Conservation (phyloP, 306 rosid species). For the Cucurbita maxima region DNA sequence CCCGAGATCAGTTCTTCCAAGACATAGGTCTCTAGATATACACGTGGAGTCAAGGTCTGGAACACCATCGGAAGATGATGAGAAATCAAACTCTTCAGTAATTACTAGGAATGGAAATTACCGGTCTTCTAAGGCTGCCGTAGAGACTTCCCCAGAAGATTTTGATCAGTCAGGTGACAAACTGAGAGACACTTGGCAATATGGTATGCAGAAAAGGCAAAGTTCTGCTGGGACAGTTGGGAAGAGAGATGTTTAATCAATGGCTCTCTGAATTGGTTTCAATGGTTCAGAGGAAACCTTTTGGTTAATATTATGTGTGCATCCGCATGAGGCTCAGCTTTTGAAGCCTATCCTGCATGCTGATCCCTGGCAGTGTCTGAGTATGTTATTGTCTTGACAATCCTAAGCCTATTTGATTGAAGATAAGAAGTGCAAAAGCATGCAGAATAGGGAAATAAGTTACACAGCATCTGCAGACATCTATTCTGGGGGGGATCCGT, state of each 20-base stretch:
- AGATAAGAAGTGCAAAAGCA: background rate
- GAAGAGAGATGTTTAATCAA: slow-evolving; percentile 49
- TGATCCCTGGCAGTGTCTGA: background rate
- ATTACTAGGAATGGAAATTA: slow-evolving; percentile 55
- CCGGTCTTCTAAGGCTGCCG: slow-evolving; percentile 31
- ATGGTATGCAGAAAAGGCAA: slow-evolving; percentile 67
- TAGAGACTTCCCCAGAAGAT: slow-evolving; percentile 58
- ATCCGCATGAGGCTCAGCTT: slow-evolving; percentile 4
- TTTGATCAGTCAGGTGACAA: slow-evolving; percentile 45
- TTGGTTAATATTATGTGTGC: background rate
- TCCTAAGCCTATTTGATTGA: background rate
- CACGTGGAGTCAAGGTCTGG: slow-evolving; percentile 62
- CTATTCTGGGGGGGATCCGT: background rate
- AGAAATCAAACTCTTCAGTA: slow-evolving; percentile 29
- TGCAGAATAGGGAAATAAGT: background rate
- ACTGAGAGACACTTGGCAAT: slow-evolving; percentile 64
- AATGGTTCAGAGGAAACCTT: background rate
- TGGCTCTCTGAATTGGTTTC: slow-evolving; percentile 6
- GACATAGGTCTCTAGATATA: slow-evolving; percentile 64
- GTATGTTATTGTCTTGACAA: background rate
- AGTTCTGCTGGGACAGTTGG: slow-evolving; percentile 46
- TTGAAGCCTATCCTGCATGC: background rate
- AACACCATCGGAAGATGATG: slow-evolving; percentile 74
- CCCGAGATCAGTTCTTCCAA: slow-evolving; percentile 51
- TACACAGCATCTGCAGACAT: background rate